Evolutionary conservation across 768 basidiomycete species (phyloP), one percentile per base, ranked within the genome.

Genomic region (Rhodotorula diobovata): DNA sequence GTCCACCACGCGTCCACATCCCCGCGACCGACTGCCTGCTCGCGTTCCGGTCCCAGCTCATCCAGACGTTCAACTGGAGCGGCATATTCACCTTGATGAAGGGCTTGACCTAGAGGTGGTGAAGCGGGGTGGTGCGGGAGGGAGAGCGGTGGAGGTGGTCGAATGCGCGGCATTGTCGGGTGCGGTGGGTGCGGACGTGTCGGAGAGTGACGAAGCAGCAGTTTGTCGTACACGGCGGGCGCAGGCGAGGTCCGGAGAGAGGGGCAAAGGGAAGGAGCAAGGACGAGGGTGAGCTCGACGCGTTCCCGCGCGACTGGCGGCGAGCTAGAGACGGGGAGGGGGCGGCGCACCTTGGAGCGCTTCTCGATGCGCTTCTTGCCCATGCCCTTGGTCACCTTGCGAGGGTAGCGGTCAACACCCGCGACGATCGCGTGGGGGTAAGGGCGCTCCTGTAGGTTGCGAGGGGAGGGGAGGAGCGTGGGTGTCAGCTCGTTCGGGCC

Each of bases 371-470:
- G 92, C 86, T 96, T 98, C 82, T 91, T 87, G 75, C 95, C 91
- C 95, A 98, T 98, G 76, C 90, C 89, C 81, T 89, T 90, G 77
- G 92, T 96, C 77, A 98, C 95, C 85, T 98, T 98, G 81, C 90
- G 85, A 28, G 96, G 96, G 87, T 96, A 97, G 77, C 93, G 88
- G 85, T 99, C 95, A 81, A 99, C 87, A 76, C 96, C 96, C 69
- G 93, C 96, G 80, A 98, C 95, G 80, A 99, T 89, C 78, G 96
- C 96, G 81, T 99, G 93, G 76, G 95, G 91, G 84, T 96, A 99
- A 67, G 89, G 91, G 74, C 91, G 86, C 77, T 93, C 92, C 74
- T 75, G 61, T 30, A 6, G 20, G 34, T 12, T 18, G 56, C 18
- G 28, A 16, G 45, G 39, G 28, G 37, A 32, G 39, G 41, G 5